A percentile compares a stretch with the other conserved stretches of the same genome.
These are phyloP conservation scores for Turnera subulata DNA, from an alignment of 345 rosid species.

Conservation along the genomic window DNA sequence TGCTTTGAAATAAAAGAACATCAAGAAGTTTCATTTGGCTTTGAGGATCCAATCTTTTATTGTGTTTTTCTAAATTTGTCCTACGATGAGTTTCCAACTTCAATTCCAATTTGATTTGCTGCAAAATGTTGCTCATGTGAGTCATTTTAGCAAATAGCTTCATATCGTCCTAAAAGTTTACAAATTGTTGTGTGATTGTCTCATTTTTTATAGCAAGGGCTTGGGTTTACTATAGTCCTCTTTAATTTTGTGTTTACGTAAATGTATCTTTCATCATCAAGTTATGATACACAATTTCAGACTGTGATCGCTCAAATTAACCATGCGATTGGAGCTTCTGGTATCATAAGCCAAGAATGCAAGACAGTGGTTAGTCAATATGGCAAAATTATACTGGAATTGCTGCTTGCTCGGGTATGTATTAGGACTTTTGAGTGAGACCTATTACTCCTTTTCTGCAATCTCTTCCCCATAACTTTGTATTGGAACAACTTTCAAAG, in stretches of 20 bases:
- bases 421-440: not conserved
- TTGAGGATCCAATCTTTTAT: too few relatives aligned
- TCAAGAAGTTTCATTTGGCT: too few relatives aligned
- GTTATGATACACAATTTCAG: slow-evolving; percentile 12
- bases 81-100: too few relatives aligned
- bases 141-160: too few relatives aligned
- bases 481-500: not conserved
- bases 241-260: too few relatives aligned
- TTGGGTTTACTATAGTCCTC: not conserved
- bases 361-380: slow-evolving; percentile 23
- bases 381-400: slow-evolving; percentile 26
- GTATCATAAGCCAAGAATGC: slow-evolving; percentile 32
- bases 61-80: too few relatives aligned
- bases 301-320: slow-evolving; percentile 29
- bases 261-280: too few relatives aligned
- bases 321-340: slow-evolving; percentile 33
- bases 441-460: not conserved
- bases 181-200: too few relatives aligned
- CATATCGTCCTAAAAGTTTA: too few relatives aligned
- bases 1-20: too few relatives aligned
- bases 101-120: too few relatives aligned
- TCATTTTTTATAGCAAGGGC: not conserved
- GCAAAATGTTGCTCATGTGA: too few relatives aligned
- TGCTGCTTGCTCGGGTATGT: slow-evolving; percentile 26
- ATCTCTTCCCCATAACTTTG: not conserved